Conservation (phyloP, 2,329 filamentous ascomycete genomes). For the Aschersonia sp. region DNA sequence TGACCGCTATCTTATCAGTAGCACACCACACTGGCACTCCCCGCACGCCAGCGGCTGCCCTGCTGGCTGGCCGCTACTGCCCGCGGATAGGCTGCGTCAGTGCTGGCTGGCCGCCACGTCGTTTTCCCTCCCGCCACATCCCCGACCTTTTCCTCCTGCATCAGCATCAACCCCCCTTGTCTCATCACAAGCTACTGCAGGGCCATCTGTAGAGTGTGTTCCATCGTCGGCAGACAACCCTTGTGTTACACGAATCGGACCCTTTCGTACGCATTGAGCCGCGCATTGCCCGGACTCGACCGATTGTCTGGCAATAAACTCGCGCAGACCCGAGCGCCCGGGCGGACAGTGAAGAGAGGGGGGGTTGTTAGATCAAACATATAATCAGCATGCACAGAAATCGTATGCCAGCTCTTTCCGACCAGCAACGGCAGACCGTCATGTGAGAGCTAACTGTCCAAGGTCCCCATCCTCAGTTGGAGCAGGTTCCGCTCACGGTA, state of each 20-base stretch:
- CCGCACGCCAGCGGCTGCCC: no score
- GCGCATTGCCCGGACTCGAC: no score
- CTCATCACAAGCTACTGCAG: background rate
- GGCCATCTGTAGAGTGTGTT: background rate
- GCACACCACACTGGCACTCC: no score
- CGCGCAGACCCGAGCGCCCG: no score
- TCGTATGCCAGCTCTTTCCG: background rate
- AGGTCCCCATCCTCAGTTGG: conserved; percentile 76
- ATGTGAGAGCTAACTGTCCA: conserved; percentile 6
- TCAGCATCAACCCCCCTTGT: background rate
- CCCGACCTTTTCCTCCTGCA: background rate
- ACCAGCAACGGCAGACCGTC: background rate
- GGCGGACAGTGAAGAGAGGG: no score
- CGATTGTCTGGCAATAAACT: no score
- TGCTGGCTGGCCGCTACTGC: no score
- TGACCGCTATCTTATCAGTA: no score
- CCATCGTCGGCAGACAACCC: background rate
- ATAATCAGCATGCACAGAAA: background rate
- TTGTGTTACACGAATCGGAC: no score
- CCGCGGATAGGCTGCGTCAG: no score
- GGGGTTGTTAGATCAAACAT: no score
- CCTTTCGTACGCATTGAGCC: no score
- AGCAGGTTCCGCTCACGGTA: conserved; percentile 84
- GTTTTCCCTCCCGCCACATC: background rate
- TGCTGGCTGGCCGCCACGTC: background rate